phyloP scores from a whole-genome alignment of 306 rosid genomes.

The Ormosia semicastrata region DNA sequence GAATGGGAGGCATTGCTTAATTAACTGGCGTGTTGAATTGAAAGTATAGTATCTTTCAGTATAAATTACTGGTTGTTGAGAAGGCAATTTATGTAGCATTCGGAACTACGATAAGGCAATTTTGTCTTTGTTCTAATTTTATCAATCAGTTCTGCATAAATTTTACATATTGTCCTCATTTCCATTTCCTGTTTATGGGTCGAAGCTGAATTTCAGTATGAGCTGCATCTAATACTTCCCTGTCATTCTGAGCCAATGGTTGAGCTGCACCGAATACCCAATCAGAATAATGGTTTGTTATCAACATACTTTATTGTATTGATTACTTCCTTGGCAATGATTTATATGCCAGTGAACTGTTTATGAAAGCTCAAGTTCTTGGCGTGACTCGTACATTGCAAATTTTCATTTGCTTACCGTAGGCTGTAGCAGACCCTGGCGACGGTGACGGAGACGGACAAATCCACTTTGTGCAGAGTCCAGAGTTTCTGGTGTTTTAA shows the following conservation, averaged over 20 bases:
- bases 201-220: not conserved
- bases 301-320: not conserved
- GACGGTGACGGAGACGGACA: too few relatives aligned
- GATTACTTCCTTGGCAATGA: not conserved
- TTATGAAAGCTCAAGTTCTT: not conserved
- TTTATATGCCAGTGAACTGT: not conserved
- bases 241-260: not conserved
- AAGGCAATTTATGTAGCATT: not conserved
- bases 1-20: conserved; percentile 64
- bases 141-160: not conserved
- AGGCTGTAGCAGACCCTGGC: too few relatives aligned
- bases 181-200: not conserved
- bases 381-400: not conserved
- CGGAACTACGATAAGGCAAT: not conserved
- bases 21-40: conserved; percentile 23
- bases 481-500: too few relatives aligned
- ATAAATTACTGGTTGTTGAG: conserved; percentile 1
- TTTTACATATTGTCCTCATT: not conserved
- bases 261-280: not conserved
- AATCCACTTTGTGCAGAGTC: too few relatives aligned
- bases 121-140: not conserved
- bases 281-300: not conserved
- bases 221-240: not conserved
- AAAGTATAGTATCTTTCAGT: conserved; percentile 3
- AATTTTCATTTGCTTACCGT: too few relatives aligned